A percentile compares a stretch with the other conserved stretches of the same genome.
These are phyloP conservation scores for Phytophthora europaea DNA, from an alignment of 352 stramenopile genomes.

Conservation along the genomic window DNA sequence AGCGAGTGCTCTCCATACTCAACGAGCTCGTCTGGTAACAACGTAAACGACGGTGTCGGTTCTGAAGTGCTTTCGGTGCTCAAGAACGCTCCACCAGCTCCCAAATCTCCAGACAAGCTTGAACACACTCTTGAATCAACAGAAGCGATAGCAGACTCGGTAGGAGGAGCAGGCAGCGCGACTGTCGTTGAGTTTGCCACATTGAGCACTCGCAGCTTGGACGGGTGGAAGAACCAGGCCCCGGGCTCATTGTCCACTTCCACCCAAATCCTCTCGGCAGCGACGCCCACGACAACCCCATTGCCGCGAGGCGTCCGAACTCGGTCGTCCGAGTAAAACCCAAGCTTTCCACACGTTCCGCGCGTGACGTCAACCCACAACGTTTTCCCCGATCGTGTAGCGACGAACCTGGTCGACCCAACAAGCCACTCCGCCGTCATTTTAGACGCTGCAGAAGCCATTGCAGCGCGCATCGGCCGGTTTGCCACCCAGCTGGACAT, in stretches of 20 bases:
- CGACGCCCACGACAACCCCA: constrained; percentile 73
- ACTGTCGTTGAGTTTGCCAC: constrained; percentile 14
- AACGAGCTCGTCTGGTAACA: constrained; percentile 36
- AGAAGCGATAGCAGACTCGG: not conserved
- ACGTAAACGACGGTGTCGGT: not conserved
- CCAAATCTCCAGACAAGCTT: not conserved
- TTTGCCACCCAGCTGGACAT: constrained; percentile 55
- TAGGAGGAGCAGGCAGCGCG: constrained; percentile 7
- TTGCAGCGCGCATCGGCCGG: constrained; percentile 26
- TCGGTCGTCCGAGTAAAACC: constrained; percentile 64
- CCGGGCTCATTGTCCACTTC: constrained; percentile 82
- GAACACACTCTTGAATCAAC: not conserved
- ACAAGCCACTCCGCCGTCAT: constrained; percentile 69
- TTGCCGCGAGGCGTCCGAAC: constrained; percentile 84
- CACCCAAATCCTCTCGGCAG: constrained; percentile 76
- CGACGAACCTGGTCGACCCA: constrained; percentile 59
- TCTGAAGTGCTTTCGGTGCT: not conserved
- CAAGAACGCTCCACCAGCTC: not conserved
- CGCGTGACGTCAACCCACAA: constrained; percentile 78
- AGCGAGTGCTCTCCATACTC: constrained; percentile 39
- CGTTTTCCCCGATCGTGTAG: constrained; percentile 65
- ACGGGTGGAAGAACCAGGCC: constrained; percentile 86
- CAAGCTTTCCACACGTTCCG: constrained; percentile 44
- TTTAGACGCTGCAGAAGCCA: constrained; percentile 54
- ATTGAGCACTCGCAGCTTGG: constrained; percentile 59